phyloP scores from a whole-genome alignment of 1,284 basidiomycete species.

The Tilletia setariae region DNA sequence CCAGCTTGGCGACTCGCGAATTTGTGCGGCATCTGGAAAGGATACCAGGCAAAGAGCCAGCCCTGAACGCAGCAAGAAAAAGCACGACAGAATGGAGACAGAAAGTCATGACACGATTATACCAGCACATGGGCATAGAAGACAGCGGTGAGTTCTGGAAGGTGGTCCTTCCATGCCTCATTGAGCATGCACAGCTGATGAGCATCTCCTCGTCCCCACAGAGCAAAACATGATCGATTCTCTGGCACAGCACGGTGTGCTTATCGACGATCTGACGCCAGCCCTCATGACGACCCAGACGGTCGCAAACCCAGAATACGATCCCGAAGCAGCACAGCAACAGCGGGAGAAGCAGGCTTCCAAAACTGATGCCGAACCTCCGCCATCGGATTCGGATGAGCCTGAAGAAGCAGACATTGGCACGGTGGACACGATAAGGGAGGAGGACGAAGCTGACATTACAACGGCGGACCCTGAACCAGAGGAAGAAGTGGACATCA shows the following conservation, averaged over 20 bases:
- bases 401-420: not conserved
- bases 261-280: constrained; percentile 47
- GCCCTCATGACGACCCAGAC: constrained; percentile 50
- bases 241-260: constrained; percentile 48
- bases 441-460: not conserved
- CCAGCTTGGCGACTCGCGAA: constrained; percentile 44
- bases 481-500: constrained; percentile 2
- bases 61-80: constrained; percentile 24
- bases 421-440: not conserved
- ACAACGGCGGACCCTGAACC: not conserved
- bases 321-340: constrained; percentile 30
- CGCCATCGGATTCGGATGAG: not conserved
- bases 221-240: constrained; percentile 54
- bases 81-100: constrained; percentile 47
- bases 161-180: not conserved
- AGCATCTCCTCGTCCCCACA: not conserved
- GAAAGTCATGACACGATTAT: constrained; percentile 51
- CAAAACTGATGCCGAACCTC: not conserved
- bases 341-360: constrained; percentile 18
- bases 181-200: no score
- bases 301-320: constrained; percentile 51
- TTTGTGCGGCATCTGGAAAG: constrained; percentile 36
- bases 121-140: constrained; percentile 54
- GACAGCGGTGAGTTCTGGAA: constrained; percentile 28
- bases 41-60: constrained; percentile 38